Evolutionary conservation across 2,329 filamentous ascomycete species (phyloP), one percentile per base, ranked within the genome.

Genomic region (Cladophialophora psammophila): DNA sequence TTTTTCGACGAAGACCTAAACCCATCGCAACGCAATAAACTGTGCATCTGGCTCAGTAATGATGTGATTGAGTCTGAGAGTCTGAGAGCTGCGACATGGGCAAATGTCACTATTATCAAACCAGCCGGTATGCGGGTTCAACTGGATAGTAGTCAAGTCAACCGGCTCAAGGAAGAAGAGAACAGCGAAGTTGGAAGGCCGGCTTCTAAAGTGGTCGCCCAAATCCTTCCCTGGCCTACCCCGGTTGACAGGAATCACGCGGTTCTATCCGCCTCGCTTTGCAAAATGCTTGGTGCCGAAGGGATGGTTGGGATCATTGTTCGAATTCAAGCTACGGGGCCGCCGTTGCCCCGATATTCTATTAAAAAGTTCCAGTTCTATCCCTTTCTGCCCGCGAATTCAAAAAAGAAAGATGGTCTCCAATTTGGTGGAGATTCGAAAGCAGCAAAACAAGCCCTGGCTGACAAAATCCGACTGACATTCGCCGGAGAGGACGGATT

Each of bases 381-480:
- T 64, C 95, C 95, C 0, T 98, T 97, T 74, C 84, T 87, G 2
- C 81, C 84, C 0, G 78, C 82, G 56, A 79, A 80, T 26, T 80
- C 83, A 3, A 89, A 88, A 72, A 80, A 84, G 45, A 85, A 84
- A 40, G 85, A 90, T 54, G 90, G 90, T 0, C 83, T 97, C 26
- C 93, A 89, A 73, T 96, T 98, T 75, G 94, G 94, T 4, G 92
- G 93, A 13, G 93, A 97, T 73, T 91, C 92, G 0, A 92, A 92
- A 73, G 87, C 91, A 5, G 92, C 95, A 72, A 89, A 90, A 60
- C 92, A 96, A 75, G 92, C 93, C 8, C 68, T 82, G 72, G 88
- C 89, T 2, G 83, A 87, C 13, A 90, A 90, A 74, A 87, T 87
- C 52, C 88, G 97, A 68, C 87, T 88, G 69, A 85, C 89, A 10